Conservation (phyloP, 2,329 filamentous ascomycete genomes). For the Fusarium austroafricanum region DNA sequence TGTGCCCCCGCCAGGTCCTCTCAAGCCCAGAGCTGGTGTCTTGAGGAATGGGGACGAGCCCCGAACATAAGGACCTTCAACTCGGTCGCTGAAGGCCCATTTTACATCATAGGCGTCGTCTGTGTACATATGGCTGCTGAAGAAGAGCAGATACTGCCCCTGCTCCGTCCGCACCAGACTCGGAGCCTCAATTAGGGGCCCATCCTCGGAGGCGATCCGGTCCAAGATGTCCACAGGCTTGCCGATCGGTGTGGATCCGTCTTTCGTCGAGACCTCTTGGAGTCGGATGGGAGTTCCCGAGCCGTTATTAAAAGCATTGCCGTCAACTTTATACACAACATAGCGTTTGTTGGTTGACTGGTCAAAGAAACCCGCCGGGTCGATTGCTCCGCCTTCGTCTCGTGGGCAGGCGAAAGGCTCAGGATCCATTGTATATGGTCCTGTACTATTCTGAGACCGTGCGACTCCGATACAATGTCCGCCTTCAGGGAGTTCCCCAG, state of each 20-base stretch:
- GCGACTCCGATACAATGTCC: slow-evolving; percentile 71
- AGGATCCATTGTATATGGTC: slow-evolving; percentile 63
- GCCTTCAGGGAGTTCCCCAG: slow-evolving; percentile 57
- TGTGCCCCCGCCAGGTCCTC: slow-evolving; percentile 57
- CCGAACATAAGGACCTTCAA: slow-evolving; percentile 55
- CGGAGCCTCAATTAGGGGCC: slow-evolving; percentile 71
- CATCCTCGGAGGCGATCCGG: slow-evolving; percentile 55
- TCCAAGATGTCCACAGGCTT: slow-evolving; percentile 60
- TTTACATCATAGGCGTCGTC: slow-evolving; percentile 67
- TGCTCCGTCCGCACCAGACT: slow-evolving; percentile 59
- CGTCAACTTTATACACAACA: slow-evolving; percentile 74
- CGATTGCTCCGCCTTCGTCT: slow-evolving; percentile 69
- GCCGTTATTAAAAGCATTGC: slow-evolving; percentile 63
- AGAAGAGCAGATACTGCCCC: slow-evolving; percentile 70
- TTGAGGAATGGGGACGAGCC: slow-evolving; percentile 49
- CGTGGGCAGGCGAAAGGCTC: slow-evolving; percentile 65
- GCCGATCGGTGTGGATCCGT: slow-evolving; percentile 65
- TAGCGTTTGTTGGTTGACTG: slow-evolving; percentile 63
- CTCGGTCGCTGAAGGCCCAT: slow-evolving; percentile 62
- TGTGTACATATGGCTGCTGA: slow-evolving; percentile 69
- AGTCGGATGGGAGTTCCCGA: slow-evolving; percentile 67
- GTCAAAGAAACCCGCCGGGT: slow-evolving; percentile 70
- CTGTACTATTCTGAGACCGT: slow-evolving; percentile 57
- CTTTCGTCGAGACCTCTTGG: slow-evolving; percentile 61
- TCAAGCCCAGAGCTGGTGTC: slow-evolving; percentile 53